Evolutionary conservation across 306 rosid genomes (phyloP), one percentile per base, ranked within the genome.

Genomic region (Fragaria vesca): DNA sequence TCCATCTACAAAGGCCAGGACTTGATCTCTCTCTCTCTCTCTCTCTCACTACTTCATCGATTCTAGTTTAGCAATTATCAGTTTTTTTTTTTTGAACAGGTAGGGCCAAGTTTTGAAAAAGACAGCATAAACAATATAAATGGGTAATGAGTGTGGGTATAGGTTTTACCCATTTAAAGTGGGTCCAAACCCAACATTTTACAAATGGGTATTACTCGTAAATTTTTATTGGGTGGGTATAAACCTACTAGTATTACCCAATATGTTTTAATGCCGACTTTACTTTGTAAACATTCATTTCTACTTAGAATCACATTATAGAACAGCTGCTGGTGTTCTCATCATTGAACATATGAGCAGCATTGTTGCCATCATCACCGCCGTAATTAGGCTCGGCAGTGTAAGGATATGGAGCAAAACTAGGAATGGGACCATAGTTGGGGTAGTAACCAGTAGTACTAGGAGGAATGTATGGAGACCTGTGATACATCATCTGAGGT

Each of bases 401-500:
- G 16, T 87, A 45, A 61, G 83, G 82, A 15, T 36, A 42, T 0
- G 73, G 46, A 36, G 28, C 51, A 17, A 61, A 69, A 34, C 83
- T 65, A 74, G 93, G 92, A 61, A 16, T 73, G 20, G 87, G 83
- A 69, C 82, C 81, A 75, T 90, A 71, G 74, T 84, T 85, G 80
- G 82, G 77, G 87, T 86, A 88, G 83, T 90, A 94, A 52, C 97
- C 93, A 62, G 97, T 92, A 57, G 97, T 92, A 76, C 71, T 94
- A 0, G 97, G 84, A 28, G 98, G 94, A 79, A 88, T 52, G 32
- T 71, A 32, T 0, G 93, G 92, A 4, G 97, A 88, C 79, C 92
- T 91, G 30, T 94, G 88, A 81, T 90, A 92, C 98, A 94, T 90
- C 91, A 92, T 90, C 79, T 92, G 98, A 2, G 97, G 90, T 50